Evolutionary conservation across 2,329 filamentous ascomycete genomes (phyloP), one percentile per base, ranked within the genome.

Genomic region (Aspergillus piperis): DNA sequence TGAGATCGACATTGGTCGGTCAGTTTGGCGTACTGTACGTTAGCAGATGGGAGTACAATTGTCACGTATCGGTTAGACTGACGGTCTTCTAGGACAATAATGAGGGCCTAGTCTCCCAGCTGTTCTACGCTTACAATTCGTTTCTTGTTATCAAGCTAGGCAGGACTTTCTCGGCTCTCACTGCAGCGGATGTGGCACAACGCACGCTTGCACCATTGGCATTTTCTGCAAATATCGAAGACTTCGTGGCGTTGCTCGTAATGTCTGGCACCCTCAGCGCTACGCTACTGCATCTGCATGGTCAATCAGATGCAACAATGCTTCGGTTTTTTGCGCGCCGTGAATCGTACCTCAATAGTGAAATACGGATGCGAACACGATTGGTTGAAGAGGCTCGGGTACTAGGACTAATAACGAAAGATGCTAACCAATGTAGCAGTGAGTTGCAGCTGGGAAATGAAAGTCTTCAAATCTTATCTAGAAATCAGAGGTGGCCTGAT

Each of bases 71-170:
- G 8, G 5, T 36, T 19, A 17, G 52, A 42, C 58, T 66, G 25
- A 63, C 38, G 17, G 15, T 59, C 60, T 17, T 66, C 57, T 59
- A 84, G 66, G 92, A 98, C 68, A 85, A 86, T 50, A 98, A 96
- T 69, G 75, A 79, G 3, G 85, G 88, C 3, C 83, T 98, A 13
- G 81, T 96, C 11, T 78, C 81, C 4, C 86, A 91, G 72, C 88
- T 94, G 10, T 74, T 89, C 41, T 79, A 84, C 19, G 87, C 90
- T 8, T 91, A 93, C 71, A 87, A 90, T 66, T 87, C 88, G 68
- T 92, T 89, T 79, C 88, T 90, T 61, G 86, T 98, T 59, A 81
- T 89, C 36, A 87, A 87, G 61, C 81, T 98, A 25, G 87, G 88
- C 48, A 84, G 85, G 55, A 87, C 91, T 3, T 97, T 94, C 71